These are phyloP conservation scores for Salix udensis DNA, from an alignment of 345 rosid genomes.

Conservation along the genomic window DNA sequence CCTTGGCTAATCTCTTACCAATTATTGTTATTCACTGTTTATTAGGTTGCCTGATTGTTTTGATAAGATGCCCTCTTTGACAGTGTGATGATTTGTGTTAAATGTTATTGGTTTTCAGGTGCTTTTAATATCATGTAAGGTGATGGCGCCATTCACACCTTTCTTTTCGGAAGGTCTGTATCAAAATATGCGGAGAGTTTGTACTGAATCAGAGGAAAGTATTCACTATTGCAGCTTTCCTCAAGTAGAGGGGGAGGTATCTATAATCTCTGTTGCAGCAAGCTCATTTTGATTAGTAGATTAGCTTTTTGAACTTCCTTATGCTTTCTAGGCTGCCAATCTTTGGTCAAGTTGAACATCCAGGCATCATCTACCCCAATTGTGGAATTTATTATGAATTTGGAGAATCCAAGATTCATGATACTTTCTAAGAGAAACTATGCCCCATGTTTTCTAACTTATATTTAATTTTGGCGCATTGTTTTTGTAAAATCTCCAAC, in stretches of 20 bases:
- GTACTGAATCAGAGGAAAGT: slow-evolving; percentile 69
- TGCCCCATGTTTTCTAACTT: neutral
- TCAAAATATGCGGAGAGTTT: slow-evolving; percentile 86
- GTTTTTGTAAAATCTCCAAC: neutral
- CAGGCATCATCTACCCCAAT: neutral
- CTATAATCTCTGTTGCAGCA: neutral
- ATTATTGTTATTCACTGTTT: neutral
- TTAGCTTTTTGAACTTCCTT: neutral
- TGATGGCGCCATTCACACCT: slow-evolving; percentile 98
- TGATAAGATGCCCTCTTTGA: neutral
- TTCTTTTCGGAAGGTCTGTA: slow-evolving; percentile 92
- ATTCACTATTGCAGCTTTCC: slow-evolving; percentile 88
- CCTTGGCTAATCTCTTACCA: neutral
- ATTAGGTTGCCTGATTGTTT: neutral
- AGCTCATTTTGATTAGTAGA: neutral
- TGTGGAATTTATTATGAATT: neutral
- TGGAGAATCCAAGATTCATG: neutral
- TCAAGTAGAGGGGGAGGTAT: slow-evolving; percentile 75
- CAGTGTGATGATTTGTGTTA: neutral
- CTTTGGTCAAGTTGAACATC: neutral
- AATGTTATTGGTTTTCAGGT: slow-evolving; percentile 53
- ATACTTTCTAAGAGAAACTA: neutral
- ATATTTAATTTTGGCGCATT: neutral
- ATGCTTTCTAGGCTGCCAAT: neutral
- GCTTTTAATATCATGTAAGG: slow-evolving; percentile 89